Conservation (phyloP, 148 eudicot species). For the Silene conica region DNA sequence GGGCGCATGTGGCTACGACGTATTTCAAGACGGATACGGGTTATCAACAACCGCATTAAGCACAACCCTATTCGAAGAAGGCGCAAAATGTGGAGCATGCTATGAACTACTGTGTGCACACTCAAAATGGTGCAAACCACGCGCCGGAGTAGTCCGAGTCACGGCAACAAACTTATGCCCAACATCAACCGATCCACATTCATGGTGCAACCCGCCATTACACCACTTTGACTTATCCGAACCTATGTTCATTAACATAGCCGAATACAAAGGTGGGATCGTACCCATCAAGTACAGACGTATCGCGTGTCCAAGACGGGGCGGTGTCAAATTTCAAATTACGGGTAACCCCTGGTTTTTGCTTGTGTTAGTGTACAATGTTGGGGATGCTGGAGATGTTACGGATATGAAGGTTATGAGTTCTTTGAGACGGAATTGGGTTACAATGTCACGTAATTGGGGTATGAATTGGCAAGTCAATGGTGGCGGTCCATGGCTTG, state of each 20-base stretch:
- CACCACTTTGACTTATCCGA: slow-evolving; percentile 25
- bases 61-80: slow-evolving; percentile 10
- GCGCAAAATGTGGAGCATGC: slow-evolving; percentile 27
- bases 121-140: slow-evolving; percentile 19
- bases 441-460: slow-evolving; percentile 26
- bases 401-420: slow-evolving; percentile 16
- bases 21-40: slow-evolving; percentile 1
- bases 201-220: slow-evolving; percentile 30
- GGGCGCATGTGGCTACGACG: slow-evolving; percentile 3
- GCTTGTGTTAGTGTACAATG: slow-evolving; percentile 23
- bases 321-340: slow-evolving; percentile 21
- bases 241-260: slow-evolving; percentile 22
- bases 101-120: slow-evolving; percentile 22
- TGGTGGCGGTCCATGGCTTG: background rate
- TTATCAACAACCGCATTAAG: slow-evolving; percentile 30
- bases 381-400: slow-evolving; percentile 26
- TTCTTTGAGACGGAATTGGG: background rate
- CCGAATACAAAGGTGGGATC: slow-evolving; percentile 20
- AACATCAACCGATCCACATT: slow-evolving; percentile 1
- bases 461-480: slow-evolving; percentile 24
- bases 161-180: slow-evolving; percentile 31
- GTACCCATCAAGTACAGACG: slow-evolving; percentile 20
- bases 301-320: slow-evolving; percentile 9
- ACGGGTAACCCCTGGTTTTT: slow-evolving; percentile 24
- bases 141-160: slow-evolving; percentile 18